Percentiles rank a stretch among this genome's conserved stretches.
These are phyloP conservation scores for Globisporangium sylvaticum DNA, from an alignment of 352 stramenopile species.

Conservation along the genomic window DNA sequence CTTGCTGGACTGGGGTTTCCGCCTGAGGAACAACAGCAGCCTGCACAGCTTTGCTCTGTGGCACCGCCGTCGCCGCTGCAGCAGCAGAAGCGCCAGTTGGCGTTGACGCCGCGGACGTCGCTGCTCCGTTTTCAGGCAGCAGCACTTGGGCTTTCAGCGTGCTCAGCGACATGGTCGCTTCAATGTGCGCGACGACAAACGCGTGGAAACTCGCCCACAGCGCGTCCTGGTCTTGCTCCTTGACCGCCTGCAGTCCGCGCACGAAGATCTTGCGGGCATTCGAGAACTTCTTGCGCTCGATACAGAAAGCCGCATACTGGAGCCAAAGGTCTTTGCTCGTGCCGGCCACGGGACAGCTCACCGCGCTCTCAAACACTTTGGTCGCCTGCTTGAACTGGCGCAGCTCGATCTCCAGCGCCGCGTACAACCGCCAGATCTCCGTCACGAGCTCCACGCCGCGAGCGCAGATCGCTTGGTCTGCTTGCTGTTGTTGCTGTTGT, in stretches of 20 bases:
- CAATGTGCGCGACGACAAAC: conserved; percentile 60
- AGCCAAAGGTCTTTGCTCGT: conserved; percentile 41
- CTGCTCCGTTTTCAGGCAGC: conserved; percentile 31
- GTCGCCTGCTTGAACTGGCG: conserved; percentile 84
- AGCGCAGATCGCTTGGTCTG: neutral
- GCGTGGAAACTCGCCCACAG: conserved; percentile 59
- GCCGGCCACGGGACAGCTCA: conserved; percentile 44
- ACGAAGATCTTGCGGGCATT: conserved; percentile 78
- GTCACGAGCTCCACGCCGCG: conserved; percentile 31
- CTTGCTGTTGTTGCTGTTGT: conserved; percentile 21
- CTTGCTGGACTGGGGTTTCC: neutral
- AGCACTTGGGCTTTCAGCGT: conserved; percentile 55
- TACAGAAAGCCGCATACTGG: conserved; percentile 68
- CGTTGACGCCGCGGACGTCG: conserved; percentile 6
- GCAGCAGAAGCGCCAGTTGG: neutral
- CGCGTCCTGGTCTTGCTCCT: conserved; percentile 30
- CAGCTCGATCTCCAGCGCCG: conserved; percentile 72
- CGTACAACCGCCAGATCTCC: conserved; percentile 51
- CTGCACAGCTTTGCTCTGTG: neutral
- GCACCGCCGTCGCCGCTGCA: neutral
- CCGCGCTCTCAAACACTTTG: conserved; percentile 68
- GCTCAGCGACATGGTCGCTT: conserved; percentile 44
- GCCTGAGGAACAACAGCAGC: neutral
- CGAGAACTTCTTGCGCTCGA: conserved; percentile 69
- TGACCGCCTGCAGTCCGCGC: conserved; percentile 41